phyloP scores from a whole-genome alignment of 1,139 yeast genomes.

The Nematodospora anomalae region DNA sequence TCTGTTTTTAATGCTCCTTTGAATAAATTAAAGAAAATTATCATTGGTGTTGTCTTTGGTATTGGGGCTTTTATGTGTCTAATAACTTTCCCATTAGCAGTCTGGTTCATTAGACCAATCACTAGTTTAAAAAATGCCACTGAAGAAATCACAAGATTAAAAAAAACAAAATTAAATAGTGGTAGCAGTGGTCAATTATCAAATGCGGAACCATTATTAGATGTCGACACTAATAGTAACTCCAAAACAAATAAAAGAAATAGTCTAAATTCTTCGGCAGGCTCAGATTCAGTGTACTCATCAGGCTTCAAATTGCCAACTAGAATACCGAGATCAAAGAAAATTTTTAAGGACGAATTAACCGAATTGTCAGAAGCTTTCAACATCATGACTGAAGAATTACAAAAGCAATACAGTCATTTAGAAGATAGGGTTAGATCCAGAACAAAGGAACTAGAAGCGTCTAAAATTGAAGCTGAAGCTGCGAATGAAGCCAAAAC shows the following conservation, averaged over 20 bases:
- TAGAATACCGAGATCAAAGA: slow-evolving; percentile 54
- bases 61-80: slow-evolving; percentile 74
- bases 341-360: slow-evolving; percentile 77
- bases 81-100: slow-evolving; percentile 78
- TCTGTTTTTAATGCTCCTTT: slow-evolving; percentile 64
- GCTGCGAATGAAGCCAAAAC: slow-evolving; percentile 94
- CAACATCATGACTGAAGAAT: slow-evolving; percentile 86
- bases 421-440: slow-evolving; percentile 87
- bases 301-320: slow-evolving; percentile 48
- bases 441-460: slow-evolving; percentile 85
- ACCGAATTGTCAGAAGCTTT: slow-evolving; percentile 87
- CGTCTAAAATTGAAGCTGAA: slow-evolving; percentile 87
- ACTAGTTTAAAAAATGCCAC: slow-evolving; percentile 81
- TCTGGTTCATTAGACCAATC: slow-evolving; percentile 83
- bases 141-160: slow-evolving; percentile 52
- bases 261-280: slow-evolving; percentile 34
- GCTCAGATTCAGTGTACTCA: slow-evolving; percentile 34
- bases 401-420: slow-evolving; percentile 78
- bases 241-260: slow-evolving; percentile 4
- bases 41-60: slow-evolving; percentile 77
- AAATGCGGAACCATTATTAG: neutral
- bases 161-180: slow-evolving; percentile 22
- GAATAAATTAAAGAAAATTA: slow-evolving; percentile 59
- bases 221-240: neutral
- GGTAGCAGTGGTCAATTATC: neutral